These are phyloP conservation scores for Penicillium decumbens DNA, from an alignment of 2,329 filamentous ascomycete species.

Conservation along the genomic window DNA sequence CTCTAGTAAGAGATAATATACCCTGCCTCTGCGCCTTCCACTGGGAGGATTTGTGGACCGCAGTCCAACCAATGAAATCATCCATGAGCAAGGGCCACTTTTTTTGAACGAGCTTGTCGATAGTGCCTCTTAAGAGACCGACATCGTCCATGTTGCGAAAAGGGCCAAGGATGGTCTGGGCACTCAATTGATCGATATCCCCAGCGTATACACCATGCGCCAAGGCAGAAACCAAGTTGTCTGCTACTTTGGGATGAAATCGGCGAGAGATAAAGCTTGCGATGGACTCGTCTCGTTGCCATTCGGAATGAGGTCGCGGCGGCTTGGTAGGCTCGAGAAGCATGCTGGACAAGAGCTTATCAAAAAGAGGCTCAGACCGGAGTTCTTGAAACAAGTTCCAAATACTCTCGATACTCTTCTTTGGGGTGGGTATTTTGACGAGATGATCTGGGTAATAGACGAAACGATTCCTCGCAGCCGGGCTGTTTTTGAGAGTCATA, in stretches of 20 bases:
- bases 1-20: too few species aligned
- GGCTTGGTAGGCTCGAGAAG: constrained; percentile 30
- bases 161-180: constrained; percentile 56
- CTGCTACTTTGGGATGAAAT: constrained; percentile 53
- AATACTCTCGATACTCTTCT: constrained; percentile 32
- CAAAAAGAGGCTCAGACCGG: constrained; percentile 54
- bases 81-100: constrained; percentile 19
- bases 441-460: constrained; percentile 86
- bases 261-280: constrained; percentile 59
- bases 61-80: constrained; percentile 23
- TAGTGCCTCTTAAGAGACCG: constrained; percentile 16
- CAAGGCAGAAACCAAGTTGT: constrained; percentile 70
- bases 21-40: too few species aligned
- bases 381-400: constrained; percentile 33
- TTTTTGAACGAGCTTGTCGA: constrained; percentile 10
- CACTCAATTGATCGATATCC: constrained; percentile 75
- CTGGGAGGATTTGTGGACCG: too few species aligned
- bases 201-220: constrained; percentile 91
- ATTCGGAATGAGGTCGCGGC: constrained; percentile 32
- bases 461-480: constrained; percentile 62
- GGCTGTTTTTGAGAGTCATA: constrained; percentile 48
- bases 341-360: constrained; percentile 40
- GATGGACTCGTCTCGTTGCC: constrained; percentile 62
- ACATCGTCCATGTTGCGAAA: constrained; percentile 47
- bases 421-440: constrained; percentile 40